Evolutionary conservation across 78 protist species (phyloP), one percentile per base, ranked within the genome.

Genomic region (Trichosphaerium sp.): DNA sequence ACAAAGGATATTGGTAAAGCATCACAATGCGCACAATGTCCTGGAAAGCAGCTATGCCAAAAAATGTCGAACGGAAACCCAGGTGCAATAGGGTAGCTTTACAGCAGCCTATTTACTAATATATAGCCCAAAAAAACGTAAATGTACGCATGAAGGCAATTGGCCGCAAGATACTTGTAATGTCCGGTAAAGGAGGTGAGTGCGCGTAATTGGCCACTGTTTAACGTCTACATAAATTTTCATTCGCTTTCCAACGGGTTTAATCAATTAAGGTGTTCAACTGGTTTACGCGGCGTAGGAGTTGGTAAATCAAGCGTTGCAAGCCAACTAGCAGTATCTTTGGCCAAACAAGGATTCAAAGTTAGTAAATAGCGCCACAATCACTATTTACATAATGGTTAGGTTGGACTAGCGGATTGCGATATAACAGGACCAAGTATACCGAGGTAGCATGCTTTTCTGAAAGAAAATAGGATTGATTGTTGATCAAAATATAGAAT

Each of bases 101-200:
- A 8, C 21, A 29, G 11, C 47, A 25, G 25, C 29, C 28, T 5
- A 3, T 34, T 1, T 37, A 28, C 4, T 4, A 35, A 4, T 35
- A 54, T 68, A 65, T 38, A 52, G 69, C 54, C 62, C 42, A 29
- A 11, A 60, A 32, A 65, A 71, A n/a, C 64, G 71, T 66, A 49
- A 49, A 7, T 61, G 75, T 59, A 60, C 63, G 73, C 67, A 41
- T 71, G 78, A 23, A 10, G 68, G 42, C 8, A 39, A 58, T 74
- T 11, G 12, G 29, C 3, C 85, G 64, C 39, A 71, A 82, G 62
- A 35, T 97, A 18, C 87, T 95, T 21, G 93, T 97, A 29, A 75
- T 97, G 74, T 78, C 92, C 0, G 98, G 99, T 23, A 97, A 97
- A 42, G 99, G 99, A 21, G 99, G 99, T 26, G 73, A 70, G 55